Percentiles rank a stretch among this genome's conserved stretches.
phyloP scores from a whole-genome alignment of 2,329 filamentous ascomycete genomes.

The Cordyceps cateniannulata region DNA sequence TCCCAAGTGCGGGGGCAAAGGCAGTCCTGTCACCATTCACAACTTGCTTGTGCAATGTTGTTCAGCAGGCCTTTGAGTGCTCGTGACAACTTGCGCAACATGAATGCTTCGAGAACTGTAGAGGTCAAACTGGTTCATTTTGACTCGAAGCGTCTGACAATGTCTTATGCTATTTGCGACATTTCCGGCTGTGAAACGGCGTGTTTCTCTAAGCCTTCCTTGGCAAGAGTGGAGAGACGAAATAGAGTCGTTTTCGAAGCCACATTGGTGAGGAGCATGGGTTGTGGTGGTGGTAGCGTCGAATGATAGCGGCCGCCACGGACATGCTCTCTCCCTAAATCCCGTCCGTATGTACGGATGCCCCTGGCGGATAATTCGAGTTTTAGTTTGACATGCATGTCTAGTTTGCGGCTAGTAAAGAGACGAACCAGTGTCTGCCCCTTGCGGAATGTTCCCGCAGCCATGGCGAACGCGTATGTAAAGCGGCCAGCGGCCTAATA shows the following conservation, averaged over 20 bases:
- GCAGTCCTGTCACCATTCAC: constrained; percentile 1
- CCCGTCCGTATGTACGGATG: too few relatives aligned
- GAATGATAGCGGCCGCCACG: neutral
- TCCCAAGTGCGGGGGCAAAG: constrained; percentile 4
- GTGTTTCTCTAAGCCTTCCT: neutral
- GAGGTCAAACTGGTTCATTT: neutral
- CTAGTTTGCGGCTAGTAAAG: too few relatives aligned
- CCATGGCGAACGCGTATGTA: too few relatives aligned
- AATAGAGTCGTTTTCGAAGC: neutral
- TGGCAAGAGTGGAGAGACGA: neutral
- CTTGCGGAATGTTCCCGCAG: too few relatives aligned
- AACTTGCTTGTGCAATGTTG: neutral
- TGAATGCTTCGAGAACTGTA: neutral
- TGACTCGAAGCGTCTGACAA: too few relatives aligned
- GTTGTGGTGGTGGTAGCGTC: neutral
- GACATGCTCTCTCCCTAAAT: neutral
- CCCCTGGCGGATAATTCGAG: too few relatives aligned
- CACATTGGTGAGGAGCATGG: neutral
- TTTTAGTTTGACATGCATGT: too few relatives aligned
- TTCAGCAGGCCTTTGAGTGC: neutral
- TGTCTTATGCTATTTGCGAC: neutral
- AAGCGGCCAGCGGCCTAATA: too few relatives aligned
- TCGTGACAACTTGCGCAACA: neutral
- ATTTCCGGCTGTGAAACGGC: neutral
- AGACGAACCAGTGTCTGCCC: too few relatives aligned